phyloP scores from a whole-genome alignment of 768 basidiomycete species.

The Chalciporus piperatus region DNA sequence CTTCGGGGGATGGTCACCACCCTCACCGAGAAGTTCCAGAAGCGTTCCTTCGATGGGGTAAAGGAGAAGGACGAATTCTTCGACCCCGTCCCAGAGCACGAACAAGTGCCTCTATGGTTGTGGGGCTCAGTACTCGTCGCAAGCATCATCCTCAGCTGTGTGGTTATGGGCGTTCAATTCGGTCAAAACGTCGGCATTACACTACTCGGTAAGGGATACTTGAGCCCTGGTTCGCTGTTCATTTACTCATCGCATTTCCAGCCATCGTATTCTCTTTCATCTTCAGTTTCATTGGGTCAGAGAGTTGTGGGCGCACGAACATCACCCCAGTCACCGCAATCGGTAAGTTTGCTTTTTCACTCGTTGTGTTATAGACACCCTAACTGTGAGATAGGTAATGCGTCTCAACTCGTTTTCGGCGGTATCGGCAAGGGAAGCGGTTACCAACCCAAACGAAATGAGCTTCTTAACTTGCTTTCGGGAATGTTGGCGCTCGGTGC shows the following conservation, averaged over 20 bases:
- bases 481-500: conserved; percentile 27
- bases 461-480: conserved; percentile 22
- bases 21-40: conserved; percentile 6
- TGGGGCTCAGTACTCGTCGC: conserved; percentile 50
- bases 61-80: conserved; percentile 38
- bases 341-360: conserved; percentile 16
- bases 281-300: conserved; percentile 67
- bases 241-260: background rate
- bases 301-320: conserved; percentile 57
- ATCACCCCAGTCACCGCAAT: conserved; percentile 62
- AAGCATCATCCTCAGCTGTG: conserved; percentile 47
- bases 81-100: conserved; percentile 50
- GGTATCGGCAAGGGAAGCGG: conserved; percentile 52
- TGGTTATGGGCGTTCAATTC: conserved; percentile 54
- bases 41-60: conserved; percentile 1
- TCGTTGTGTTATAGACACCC: background rate
- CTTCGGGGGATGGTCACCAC: background rate
- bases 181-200: conserved; percentile 47
- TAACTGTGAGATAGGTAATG: conserved; percentile 26
- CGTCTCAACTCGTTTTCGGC: conserved; percentile 66
- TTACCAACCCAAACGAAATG: conserved; percentile 11
- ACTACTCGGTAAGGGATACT: conserved; percentile 13
- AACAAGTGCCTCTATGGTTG: conserved; percentile 54
- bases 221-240: background rate
- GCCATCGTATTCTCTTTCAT: conserved; percentile 58